Evolutionary conservation across 805 yeast genomes (phyloP), one percentile per base, ranked within the genome.

Genomic region (Candida coleopterorum): DNA sequence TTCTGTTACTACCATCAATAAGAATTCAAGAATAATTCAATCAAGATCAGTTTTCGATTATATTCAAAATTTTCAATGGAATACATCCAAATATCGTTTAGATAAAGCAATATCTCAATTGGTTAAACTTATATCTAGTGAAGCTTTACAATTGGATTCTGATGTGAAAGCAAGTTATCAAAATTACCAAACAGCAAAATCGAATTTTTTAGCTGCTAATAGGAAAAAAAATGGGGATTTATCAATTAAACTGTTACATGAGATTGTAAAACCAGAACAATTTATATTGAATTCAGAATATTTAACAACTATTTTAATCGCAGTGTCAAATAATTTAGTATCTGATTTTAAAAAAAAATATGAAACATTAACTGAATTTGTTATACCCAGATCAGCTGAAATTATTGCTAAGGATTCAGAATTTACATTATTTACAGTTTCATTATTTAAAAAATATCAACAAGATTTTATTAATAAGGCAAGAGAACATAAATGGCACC

Each of bases 171-270:
- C 74, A n/a, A 68, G 84, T n/a, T 82, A 74, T 55, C 76, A 82
- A 43, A 72, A 68, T 47, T 93, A 87, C 64, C 84, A 78, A 50
- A 75, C 78, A 32, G 96, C 97, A 33, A 85, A 81, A 62, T 77
- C 94, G 29, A 85, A 81, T 55, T 71, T 88, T 42, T 73, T 80
- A 33, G 88, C 96, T 9, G 90, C 95, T 8, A 95, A 90, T 60
- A 78, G 97, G 53, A 89, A 89, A 64, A 84, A 83, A 59, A 82
- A 85, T 25, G 99, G 99, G 40, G 96, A 93, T 58, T 72, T 93
- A 46, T 81, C 96, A 3, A 89, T 90, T 38, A 81, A 85, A 58
- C 85, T 96, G 3, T 70, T 93, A 43, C 97, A 90, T 56, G 93
- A 86, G 52, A 74, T 90, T 38, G 96, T 93, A 35, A 75, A 75